Evolutionary conservation across 257 asterid genomes (phyloP), one percentile per base, ranked within the genome.

Genomic region (Prunella vulgaris): DNA sequence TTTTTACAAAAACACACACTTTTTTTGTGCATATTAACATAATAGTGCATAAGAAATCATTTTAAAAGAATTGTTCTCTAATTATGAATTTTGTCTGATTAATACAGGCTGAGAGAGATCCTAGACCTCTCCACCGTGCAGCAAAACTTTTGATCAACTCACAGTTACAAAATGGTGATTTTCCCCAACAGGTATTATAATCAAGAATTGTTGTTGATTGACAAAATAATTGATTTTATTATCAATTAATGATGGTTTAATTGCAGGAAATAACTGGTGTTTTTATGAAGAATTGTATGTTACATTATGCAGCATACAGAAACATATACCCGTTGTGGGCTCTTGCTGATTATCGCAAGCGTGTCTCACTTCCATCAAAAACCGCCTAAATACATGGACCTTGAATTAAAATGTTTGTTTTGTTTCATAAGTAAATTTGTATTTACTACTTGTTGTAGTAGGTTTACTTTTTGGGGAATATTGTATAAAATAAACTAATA

Each of bases 261-360:
- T 9, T 54, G 33, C 33, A 54, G 61, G 61, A 54, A 22, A 54
- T 54, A 7, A 54, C 61, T 10, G 61, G 61, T 10, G 61, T 54
- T 21, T 54, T 54, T 22, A 54, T 54, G 61, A 44, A 81, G 40
- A 58, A 24, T 56, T 56, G 59, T 52, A 90, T 90, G 96, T 46
- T 85, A 49, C 97, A 90, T 58, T 90, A 90, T 73, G 95, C 97
- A 12, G 87, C 89, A 10, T 86, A 90, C 77, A 83, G 94, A 48
- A 88, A 86, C 18, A 86, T 86, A 60, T 86, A 81, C 66, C 97
- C 94, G n/a, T 18, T 90, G 59, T 90, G 96, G 96, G 96, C 89
- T 70, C 77, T 90, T 15, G 96, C 96, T 4, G 96, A 88, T 59
- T 90, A 88, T 20, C 82, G 95, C 53, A 81, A 70, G 24, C 78